Evolutionary conservation across 768 basidiomycete genomes (phyloP).

Genomic region (Tephrocybe sp.): DNA sequence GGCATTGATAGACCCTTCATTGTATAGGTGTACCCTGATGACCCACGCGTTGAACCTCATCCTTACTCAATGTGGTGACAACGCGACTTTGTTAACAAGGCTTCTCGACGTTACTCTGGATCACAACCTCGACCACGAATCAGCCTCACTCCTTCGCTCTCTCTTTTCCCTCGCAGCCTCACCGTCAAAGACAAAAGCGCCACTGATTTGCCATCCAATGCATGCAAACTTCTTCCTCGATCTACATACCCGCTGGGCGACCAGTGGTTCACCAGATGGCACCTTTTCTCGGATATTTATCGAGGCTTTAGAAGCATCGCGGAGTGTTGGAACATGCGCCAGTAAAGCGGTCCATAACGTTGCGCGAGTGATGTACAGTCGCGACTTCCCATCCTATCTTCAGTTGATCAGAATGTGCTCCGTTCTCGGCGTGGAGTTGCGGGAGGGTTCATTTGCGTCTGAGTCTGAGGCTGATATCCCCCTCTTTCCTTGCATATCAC

Average conservation of each 20-base stretch:
- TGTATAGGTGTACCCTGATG: conserved; percentile 43
- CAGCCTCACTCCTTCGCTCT: conserved; percentile 38
- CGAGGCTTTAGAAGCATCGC: conserved; percentile 23
- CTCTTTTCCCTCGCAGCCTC: conserved; percentile 37
- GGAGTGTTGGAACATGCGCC: conserved; percentile 33
- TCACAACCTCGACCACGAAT: conserved; percentile 43
- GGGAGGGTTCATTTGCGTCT: not conserved
- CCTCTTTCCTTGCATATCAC: not conserved
- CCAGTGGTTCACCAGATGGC: conserved; percentile 21
- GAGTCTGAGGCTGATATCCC: not conserved
- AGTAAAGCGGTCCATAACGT: conserved; percentile 41
- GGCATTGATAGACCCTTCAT: no score
- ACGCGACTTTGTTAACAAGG: conserved; percentile 47
- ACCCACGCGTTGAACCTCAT: conserved; percentile 54
- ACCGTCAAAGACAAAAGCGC: conserved; percentile 17
- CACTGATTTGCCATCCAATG: conserved; percentile 41
- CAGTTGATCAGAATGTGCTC: conserved; percentile 28
- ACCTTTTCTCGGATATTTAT: conserved; percentile 33
- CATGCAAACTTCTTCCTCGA: conserved; percentile 49
- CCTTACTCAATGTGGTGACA: conserved; percentile 41
- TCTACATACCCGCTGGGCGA: conserved; percentile 41
- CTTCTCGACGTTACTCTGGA: conserved; percentile 52
- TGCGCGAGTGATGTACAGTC: conserved; percentile 7
- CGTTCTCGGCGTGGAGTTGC: conserved; percentile 8
- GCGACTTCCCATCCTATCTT: conserved; percentile 26